A percentile compares a stretch with the other conserved stretches of the same genome.
Evolutionary conservation across 2,329 filamentous ascomycete species (phyloP).

Genomic region (Cladophialophora bantiana): DNA sequence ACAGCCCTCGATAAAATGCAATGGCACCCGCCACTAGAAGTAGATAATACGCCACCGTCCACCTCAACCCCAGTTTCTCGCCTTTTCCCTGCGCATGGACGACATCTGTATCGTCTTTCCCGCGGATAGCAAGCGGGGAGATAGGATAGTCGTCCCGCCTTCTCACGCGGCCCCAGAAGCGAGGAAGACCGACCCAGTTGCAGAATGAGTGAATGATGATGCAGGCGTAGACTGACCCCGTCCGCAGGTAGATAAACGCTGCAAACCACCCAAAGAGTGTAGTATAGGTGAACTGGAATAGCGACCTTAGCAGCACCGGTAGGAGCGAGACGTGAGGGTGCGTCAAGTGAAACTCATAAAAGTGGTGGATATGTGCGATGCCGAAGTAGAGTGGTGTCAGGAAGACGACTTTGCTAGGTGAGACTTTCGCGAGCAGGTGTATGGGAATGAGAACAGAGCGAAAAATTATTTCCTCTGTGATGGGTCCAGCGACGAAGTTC

Average conservation of each 20-base stretch:
- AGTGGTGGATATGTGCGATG: conserved; percentile 91
- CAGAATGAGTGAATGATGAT: conserved; percentile 85
- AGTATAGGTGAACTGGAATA: conserved; percentile 89
- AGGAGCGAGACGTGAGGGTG: conserved; percentile 72
- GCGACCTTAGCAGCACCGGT: conserved; percentile 71
- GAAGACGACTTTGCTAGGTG: conserved; percentile 70
- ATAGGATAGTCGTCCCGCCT: conserved; percentile 48
- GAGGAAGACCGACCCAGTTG: conserved; percentile 88
- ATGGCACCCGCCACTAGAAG: conserved; percentile 75
- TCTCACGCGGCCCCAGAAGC: conserved; percentile 80
- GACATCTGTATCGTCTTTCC: conserved; percentile 49
- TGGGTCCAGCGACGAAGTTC: conserved; percentile 83
- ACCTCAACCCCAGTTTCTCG: conserved; percentile 55
- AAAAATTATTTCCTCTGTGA: conserved; percentile 94
- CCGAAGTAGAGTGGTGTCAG: conserved; percentile 88
- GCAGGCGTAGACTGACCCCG: conserved; percentile 78
- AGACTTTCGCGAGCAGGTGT: conserved; percentile 73
- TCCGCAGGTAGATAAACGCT: conserved; percentile 85
- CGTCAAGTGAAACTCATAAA: conserved; percentile 89
- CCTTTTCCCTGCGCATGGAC: conserved; percentile 41
- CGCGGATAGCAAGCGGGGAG: conserved; percentile 41
- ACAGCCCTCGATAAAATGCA: conserved; percentile 74
- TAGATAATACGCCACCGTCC: conserved; percentile 81
- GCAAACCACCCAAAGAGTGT: conserved; percentile 93
- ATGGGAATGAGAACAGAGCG: conserved; percentile 84